Base-by-base conservation (phyloP, 164 flowering plant genomes). In the Echeveria elegans region DNA sequence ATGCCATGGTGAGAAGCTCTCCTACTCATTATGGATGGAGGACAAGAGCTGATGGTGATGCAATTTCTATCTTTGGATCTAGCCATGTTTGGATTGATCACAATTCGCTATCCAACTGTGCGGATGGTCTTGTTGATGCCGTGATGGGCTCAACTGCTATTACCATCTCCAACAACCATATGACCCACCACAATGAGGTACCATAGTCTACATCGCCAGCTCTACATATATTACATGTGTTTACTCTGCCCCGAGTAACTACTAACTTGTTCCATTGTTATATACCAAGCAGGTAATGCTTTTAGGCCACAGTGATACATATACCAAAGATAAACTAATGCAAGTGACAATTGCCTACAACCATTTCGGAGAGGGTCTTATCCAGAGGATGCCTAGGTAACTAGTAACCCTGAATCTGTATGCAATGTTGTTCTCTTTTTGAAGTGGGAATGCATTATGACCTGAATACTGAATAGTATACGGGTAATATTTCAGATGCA, bases 321-420 rank as follows among this genome's bases (percentile, higher is more conserved):
- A 53, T 31, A 53, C 10, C 11, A 26, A 24, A 53, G 60, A 53
- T 4, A 53, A 53, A 10, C 10, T 24, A 26, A 53, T 53, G 60
- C 60, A 53, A 53, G 60, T 53, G 60, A 53, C 60, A 26, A 26
- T 53, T 11, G 60, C 60, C 15, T 53, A 53, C 60, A 53, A 53
- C 15, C 60, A 53, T 53, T 53, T 53, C 16, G 60, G 60, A 23
- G 26, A 53, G 60, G 30, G 30, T 24, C 60, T 53, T 11, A 24
- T 53, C 8, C 30, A 53, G 30, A 53, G 60, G 29, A 53, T 53
- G 60, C 60, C 60, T 9, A 53, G 60, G 60, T 53, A 24, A 4
- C 12, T 24, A 21, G 9, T 48, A 4, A n/a, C 12, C 12, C 2
- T n/a, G 8, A 5, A 4, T 5, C 24, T 14, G 24, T n/a, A n/a